A percentile compares a stretch with the other conserved stretches of the same genome.
phyloP scores from a whole-genome alignment of 305 asterid species.

The Fraxinus angustifolia region DNA sequence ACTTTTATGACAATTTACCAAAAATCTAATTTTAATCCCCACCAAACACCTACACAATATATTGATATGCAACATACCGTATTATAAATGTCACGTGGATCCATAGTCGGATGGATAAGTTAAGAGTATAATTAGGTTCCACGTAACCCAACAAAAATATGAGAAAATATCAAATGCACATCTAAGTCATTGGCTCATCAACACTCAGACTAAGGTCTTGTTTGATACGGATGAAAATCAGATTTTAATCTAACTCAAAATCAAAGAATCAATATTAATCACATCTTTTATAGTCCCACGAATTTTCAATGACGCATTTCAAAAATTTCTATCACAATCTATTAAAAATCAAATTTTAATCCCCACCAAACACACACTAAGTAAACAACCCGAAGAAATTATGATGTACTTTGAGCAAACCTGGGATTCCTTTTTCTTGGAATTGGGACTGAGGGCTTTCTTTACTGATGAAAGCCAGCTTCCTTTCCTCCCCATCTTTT shows the following conservation, averaged over 20 bases:
- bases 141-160: background rate
- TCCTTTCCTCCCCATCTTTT: slow-evolving; percentile 74
- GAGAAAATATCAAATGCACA: background rate
- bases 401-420: slow-evolving; percentile 25
- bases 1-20: too few species aligned
- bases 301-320: too few species aligned
- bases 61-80: background rate
- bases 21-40: too few species aligned
- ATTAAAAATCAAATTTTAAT: too few species aligned
- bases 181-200: background rate
- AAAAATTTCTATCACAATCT: too few species aligned
- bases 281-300: too few species aligned
- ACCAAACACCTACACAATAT: background rate
- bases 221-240: too few species aligned
- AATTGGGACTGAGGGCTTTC: slow-evolving; percentile 75
- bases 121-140: background rate
- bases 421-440: slow-evolving; percentile 52
- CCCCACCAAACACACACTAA: too few species aligned
- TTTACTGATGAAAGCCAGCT: slow-evolving; percentile 86
- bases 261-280: too few species aligned
- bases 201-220: background rate
- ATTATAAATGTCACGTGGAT: background rate
- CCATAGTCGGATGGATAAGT: background rate
- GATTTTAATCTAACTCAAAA: too few species aligned
- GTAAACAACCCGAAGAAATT: background rate